Percentiles rank a stretch among this genome's conserved stretches.
Conservation (phyloP, 1,139 yeast species). For the Yamadazyma friedrichii region DNA sequence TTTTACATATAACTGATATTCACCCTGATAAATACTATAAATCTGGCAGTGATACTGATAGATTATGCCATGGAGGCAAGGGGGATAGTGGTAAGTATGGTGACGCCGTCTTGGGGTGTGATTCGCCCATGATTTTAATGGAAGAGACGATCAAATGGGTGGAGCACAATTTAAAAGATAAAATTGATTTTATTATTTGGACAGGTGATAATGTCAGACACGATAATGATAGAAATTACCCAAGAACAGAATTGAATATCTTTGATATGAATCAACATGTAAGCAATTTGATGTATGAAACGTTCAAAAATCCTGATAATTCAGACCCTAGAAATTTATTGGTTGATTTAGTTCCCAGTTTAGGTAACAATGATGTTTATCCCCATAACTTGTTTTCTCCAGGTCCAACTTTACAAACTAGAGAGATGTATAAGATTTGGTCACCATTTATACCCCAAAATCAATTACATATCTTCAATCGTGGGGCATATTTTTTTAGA, state of each 20-base stretch:
- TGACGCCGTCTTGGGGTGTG: conserved; percentile 74
- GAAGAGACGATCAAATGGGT: conserved; percentile 69
- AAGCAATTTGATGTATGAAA: conserved; percentile 49
- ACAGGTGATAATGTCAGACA: conserved; percentile 89
- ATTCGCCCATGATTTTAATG: conserved; percentile 61
- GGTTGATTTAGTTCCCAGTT: conserved; percentile 59
- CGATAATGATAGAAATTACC: conserved; percentile 71
- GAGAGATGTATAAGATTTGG: conserved; percentile 77
- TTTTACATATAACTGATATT: conserved; percentile 80
- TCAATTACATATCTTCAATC: conserved; percentile 70
- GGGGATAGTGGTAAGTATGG: conserved; percentile 67
- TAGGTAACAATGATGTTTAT: conserved; percentile 86
- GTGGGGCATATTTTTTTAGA: conserved; percentile 71
- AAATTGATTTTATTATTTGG: conserved; percentile 85
- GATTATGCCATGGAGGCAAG: conserved; percentile 59
- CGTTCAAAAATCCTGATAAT: conserved; percentile 45
- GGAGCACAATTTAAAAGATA: conserved; percentile 58
- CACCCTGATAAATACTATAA: conserved; percentile 79
- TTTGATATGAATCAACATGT: conserved; percentile 66
- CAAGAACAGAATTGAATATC: conserved; percentile 70
- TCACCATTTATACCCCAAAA: conserved; percentile 69
- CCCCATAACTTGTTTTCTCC: conserved; percentile 84
- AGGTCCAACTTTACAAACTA: conserved; percentile 82
- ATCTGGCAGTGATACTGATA: conserved; percentile 48
- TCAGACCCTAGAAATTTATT: conserved; percentile 46